Percentiles rank a stretch among this genome's conserved stretches.
phyloP scores from a whole-genome alignment of 306 rosid genomes.

The Trifolium fragiferum region DNA sequence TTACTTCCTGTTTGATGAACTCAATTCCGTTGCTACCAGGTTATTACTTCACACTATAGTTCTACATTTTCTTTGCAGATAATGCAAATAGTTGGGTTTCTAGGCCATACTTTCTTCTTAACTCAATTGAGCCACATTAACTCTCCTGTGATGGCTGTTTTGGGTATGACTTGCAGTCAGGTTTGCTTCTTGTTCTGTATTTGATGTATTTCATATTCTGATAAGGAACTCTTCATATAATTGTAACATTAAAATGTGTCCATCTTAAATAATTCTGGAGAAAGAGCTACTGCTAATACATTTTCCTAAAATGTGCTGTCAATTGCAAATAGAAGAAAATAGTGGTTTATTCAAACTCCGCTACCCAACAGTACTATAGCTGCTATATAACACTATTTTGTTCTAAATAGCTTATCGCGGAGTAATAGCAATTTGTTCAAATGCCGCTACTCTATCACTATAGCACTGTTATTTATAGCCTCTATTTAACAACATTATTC shows the following conservation, averaged over 20 bases:
- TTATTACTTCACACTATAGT: neutral
- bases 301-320: conserved; percentile 8
- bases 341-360: neutral
- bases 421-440: neutral
- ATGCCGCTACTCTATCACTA: neutral
- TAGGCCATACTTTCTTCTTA: conserved; percentile 98
- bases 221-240: conserved; percentile 14
- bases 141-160: conserved; percentile 91
- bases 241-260: conserved; percentile 6
- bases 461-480: neutral
- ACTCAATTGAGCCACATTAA: conserved; percentile 91
- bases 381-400: neutral
- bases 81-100: conserved; percentile 98
- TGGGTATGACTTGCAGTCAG: conserved; percentile 99
- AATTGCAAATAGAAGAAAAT: neutral
- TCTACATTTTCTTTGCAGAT: conserved; percentile 58
- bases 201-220: conserved; percentile 28
- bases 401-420: neutral
- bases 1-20: too few relatives aligned
- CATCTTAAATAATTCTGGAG: conserved; percentile 1
- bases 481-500: neutral
- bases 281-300: conserved; percentile 1
- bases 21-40: too few relatives aligned
- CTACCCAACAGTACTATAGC: neutral
- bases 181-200: conserved; percentile 49